phyloP scores from a whole-genome alignment of 345 rosid genomes.

The Euphorbia lathyris region DNA sequence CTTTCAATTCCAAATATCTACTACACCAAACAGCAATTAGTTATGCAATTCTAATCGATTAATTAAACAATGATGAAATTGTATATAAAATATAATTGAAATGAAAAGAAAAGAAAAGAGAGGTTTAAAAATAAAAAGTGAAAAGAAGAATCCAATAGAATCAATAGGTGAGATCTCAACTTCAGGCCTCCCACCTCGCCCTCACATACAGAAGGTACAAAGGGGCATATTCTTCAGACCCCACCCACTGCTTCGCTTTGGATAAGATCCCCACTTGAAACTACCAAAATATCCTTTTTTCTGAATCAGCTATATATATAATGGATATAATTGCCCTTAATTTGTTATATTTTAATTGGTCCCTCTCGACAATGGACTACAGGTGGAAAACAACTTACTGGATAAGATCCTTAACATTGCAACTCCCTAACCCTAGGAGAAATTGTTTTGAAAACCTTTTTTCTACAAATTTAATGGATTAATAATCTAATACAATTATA shows the following conservation, averaged over 20 bases:
- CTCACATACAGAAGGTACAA: not conserved
- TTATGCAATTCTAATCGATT: no score
- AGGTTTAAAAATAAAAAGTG: no score
- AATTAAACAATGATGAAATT: no score
- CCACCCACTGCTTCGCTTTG: slow-evolving; percentile 18
- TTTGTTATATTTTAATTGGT: no score
- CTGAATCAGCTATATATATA: no score
- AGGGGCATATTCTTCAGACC: slow-evolving; percentile 17
- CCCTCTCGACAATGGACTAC: no score
- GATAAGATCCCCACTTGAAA: slow-evolving; percentile 18
- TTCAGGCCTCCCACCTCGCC: not conserved
- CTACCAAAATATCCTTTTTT: slow-evolving; percentile 16
- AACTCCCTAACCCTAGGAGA: slow-evolving; percentile 7
- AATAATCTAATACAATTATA: no score
- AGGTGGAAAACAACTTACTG: not conserved
- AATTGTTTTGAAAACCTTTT: not conserved
- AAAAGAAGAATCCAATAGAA: slow-evolving; percentile 11
- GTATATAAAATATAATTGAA: not conserved
- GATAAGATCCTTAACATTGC: not conserved
- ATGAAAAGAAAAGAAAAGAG: not conserved
- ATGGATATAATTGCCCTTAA: no score
- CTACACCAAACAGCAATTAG: no score
- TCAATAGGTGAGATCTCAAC: slow-evolving; percentile 11
- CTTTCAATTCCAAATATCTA: no score
- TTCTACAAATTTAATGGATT: no score